Conservation (phyloP, 139 green algal genomes). For the Chlorella sorokiniana region DNA sequence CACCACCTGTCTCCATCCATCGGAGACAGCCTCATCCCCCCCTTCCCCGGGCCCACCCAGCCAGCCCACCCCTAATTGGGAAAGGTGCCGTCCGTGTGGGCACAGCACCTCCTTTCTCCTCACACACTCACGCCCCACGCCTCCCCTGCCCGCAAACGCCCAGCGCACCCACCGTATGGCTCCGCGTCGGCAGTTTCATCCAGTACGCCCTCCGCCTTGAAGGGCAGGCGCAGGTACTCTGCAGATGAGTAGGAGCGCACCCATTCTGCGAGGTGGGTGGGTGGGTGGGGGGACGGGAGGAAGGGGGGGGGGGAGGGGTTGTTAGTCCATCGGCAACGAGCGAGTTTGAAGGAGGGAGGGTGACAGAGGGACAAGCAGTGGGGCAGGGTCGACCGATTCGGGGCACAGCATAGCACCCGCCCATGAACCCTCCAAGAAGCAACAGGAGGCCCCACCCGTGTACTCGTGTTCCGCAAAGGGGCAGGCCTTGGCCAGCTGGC, state of each 20-base stretch:
- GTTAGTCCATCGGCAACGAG: too few relatives aligned
- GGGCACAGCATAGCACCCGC: neutral
- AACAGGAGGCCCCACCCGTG: neutral
- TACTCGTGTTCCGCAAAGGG: conserved; percentile 19
- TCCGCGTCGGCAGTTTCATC: conserved; percentile 33
- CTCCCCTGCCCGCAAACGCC: neutral
- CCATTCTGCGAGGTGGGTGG: conserved; percentile 54
- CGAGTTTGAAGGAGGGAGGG: too few relatives aligned
- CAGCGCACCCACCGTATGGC: conserved; percentile 38
- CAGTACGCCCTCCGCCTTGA: conserved; percentile 46
- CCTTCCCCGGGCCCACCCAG: too few relatives aligned
- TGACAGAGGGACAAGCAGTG: conserved; percentile 2
- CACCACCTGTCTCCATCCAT: too few relatives aligned
- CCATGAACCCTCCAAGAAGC: neutral
- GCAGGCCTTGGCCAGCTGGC: conserved; percentile 48
- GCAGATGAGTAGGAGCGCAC: conserved; percentile 61
- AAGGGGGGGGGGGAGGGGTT: too few relatives aligned
- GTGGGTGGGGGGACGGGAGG: too few relatives aligned
- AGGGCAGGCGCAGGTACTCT: conserved; percentile 62
- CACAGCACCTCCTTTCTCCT: neutral
- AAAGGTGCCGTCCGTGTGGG: too few relatives aligned
- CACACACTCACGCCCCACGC: neutral
- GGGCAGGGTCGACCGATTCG: too few relatives aligned
- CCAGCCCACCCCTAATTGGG: too few relatives aligned
- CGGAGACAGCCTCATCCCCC: too few relatives aligned